Percentiles rank a stretch among this genome's conserved stretches.
These are phyloP conservation scores for Flaveria ramosissima DNA, from an alignment of 129 eudicot species.

Conservation along the genomic window DNA sequence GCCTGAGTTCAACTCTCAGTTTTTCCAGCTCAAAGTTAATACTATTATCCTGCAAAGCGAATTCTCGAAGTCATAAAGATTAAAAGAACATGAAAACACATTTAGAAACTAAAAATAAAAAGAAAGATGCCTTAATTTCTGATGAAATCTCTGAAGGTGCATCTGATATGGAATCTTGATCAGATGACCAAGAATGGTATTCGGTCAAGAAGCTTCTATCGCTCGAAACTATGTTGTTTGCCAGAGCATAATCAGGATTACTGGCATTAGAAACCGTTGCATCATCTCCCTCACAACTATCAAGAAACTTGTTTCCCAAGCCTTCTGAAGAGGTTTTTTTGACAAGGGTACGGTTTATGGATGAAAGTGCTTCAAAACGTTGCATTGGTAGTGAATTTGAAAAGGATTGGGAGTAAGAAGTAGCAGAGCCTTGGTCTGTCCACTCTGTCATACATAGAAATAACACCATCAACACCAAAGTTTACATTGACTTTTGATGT, in stretches of 20 bases:
- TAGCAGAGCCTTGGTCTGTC: slow-evolving; percentile 62
- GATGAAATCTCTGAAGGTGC: slow-evolving; percentile 45
- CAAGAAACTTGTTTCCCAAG: slow-evolving; percentile 23
- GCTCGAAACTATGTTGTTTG: slow-evolving; percentile 40
- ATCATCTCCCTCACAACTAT: slow-evolving; percentile 41
- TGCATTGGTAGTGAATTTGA: slow-evolving; percentile 68
- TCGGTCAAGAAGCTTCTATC: slow-evolving; percentile 40
- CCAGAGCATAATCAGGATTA: slow-evolving; percentile 28
- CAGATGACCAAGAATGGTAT: slow-evolving; percentile 40
- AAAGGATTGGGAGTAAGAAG: slow-evolving; percentile 47
- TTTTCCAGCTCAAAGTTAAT: slow-evolving; percentile 76
- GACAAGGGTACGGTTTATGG: slow-evolving; percentile 51
- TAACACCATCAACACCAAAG: not conserved
- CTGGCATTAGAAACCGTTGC: slow-evolving; percentile 34
- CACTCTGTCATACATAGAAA: slow-evolving; percentile 44
- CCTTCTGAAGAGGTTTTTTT: slow-evolving; percentile 42
- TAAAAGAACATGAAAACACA: not conserved
- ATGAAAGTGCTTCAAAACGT: slow-evolving; percentile 66
- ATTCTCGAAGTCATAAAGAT: not conserved
- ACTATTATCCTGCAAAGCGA: slow-evolving; percentile 40
- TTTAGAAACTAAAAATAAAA: not conserved
- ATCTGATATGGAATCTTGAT: slow-evolving; percentile 52
- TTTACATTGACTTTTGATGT: not conserved
- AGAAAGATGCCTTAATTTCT: slow-evolving; percentile 49
- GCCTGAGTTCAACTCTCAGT: slow-evolving; percentile 69